Percentiles rank a stretch among this genome's conserved stretches.
Conservation (phyloP, 441 rosid genomes). For the Heliophila coronopifolia region DNA sequence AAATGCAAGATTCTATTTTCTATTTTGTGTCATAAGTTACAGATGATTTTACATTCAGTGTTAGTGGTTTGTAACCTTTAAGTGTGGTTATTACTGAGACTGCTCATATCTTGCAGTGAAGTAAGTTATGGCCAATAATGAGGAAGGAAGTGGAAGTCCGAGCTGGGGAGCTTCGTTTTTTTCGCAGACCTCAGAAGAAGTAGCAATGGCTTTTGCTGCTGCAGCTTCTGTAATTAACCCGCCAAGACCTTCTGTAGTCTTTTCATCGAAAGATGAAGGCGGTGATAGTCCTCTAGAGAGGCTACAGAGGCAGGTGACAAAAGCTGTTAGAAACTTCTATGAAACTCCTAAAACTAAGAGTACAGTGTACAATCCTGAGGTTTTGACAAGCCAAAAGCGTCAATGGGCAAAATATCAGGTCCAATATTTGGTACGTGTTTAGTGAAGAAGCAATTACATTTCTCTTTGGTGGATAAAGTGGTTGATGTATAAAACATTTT, state of each 20-base stretch:
- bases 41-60: too few species aligned
- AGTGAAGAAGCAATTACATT: neutral
- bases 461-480: neutral
- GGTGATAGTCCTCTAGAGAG: slow-evolving; percentile 63
- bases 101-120: slow-evolving; percentile 26
- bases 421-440: slow-evolving; percentile 64
- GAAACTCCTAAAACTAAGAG: slow-evolving; percentile 53
- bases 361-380: slow-evolving; percentile 76
- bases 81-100: slow-evolving; percentile 1
- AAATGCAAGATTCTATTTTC: too few species aligned
- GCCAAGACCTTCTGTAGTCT: slow-evolving; percentile 75
- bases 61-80: neutral
- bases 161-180: slow-evolving; percentile 80
- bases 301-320: slow-evolving; percentile 58
- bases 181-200: slow-evolving; percentile 72
- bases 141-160: slow-evolving; percentile 68
- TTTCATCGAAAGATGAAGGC: slow-evolving; percentile 57
- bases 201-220: slow-evolving; percentile 70
- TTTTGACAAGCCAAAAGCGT: slow-evolving; percentile 92
- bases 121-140: slow-evolving; percentile 41
- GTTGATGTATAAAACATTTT: slow-evolving; percentile 15
- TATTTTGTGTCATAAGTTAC: too few species aligned
- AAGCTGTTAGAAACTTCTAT: slow-evolving; percentile 63
- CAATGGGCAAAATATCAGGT: slow-evolving; percentile 86
- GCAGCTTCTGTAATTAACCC: slow-evolving; percentile 66